phyloP scores from a whole-genome alignment of 257 asterid genomes.

The Primulina tabacum region DNA sequence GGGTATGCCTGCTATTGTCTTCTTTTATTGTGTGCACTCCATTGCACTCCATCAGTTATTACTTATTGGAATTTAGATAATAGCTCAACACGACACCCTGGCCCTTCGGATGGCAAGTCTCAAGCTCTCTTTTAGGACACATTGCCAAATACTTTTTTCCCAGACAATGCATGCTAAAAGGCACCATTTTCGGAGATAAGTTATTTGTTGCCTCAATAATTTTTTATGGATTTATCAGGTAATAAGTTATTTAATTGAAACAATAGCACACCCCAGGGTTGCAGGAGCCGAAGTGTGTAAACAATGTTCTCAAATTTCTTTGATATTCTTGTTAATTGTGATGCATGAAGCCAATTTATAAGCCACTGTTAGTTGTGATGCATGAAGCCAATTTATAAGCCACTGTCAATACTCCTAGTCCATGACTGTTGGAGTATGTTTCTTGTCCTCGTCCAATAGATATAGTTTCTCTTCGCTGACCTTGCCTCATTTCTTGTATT shows the following conservation, averaged over 20 bases:
- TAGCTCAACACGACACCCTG: background rate
- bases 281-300: background rate
- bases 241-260: background rate
- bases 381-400: background rate
- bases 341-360: background rate
- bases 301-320: background rate
- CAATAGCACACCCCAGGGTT: background rate
- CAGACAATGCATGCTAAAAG: background rate
- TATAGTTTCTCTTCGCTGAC: background rate
- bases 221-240: background rate
- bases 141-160: background rate
- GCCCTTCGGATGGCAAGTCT: background rate
- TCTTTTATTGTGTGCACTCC: background rate
- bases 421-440: background rate
- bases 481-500: background rate
- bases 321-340: constrained; percentile 10
- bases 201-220: background rate
- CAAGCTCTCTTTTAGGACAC: background rate
- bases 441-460: background rate
- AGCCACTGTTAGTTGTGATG: background rate
- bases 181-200: background rate
- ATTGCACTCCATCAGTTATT: constrained; percentile 2
- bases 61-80: background rate
- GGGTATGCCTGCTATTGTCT: constrained; percentile 36
- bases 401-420: background rate